Evolutionary conservation across 2,329 filamentous ascomycete genomes (phyloP).

Genomic region (Fusarium papillatum): DNA sequence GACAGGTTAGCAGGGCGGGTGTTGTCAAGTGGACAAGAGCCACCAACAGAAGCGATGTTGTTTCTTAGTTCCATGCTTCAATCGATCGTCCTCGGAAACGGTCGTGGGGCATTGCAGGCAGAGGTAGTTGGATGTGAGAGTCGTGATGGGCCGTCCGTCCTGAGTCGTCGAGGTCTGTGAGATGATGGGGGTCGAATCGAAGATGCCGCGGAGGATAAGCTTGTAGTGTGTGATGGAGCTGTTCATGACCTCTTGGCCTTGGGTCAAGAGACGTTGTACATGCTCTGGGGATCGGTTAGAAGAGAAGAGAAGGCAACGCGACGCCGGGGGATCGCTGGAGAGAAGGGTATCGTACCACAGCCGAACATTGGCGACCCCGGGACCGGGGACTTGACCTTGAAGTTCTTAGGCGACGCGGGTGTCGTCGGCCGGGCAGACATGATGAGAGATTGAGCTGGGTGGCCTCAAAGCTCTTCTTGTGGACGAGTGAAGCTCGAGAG

Average conservation of each 20-base stretch:
- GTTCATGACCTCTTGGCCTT: constrained; percentile 74
- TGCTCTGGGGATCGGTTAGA: constrained; percentile 70
- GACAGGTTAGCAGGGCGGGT: constrained; percentile 42
- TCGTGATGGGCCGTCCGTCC: constrained; percentile 70
- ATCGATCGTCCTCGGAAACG: constrained; percentile 74
- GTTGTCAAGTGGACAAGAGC: background rate
- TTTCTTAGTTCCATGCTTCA: constrained; percentile 77
- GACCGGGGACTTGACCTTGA: constrained; percentile 70
- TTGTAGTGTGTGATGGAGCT: constrained; percentile 80
- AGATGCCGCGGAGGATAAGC: constrained; percentile 77
- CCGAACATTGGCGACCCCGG: constrained; percentile 73
- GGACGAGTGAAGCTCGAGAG: constrained; percentile 3
- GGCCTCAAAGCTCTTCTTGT: background rate
- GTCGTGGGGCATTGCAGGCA: constrained; percentile 82
- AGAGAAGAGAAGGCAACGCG: constrained; percentile 6
- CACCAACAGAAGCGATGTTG: constrained; percentile 79
- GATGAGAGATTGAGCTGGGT: constrained; percentile 18
- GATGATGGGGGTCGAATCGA: constrained; percentile 75
- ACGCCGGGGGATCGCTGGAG: constrained; percentile 5
- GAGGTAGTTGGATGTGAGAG: constrained; percentile 77
- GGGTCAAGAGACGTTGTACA: constrained; percentile 75
- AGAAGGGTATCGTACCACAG: constrained; percentile 65
- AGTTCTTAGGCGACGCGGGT: constrained; percentile 67
- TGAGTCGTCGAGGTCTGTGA: constrained; percentile 73
- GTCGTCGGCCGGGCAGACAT: constrained; percentile 65